Evolutionary conservation across 2,329 filamentous ascomycete species (phyloP), one percentile per base, ranked within the genome.

Genomic region (Colletotrichum tamarilloi): DNA sequence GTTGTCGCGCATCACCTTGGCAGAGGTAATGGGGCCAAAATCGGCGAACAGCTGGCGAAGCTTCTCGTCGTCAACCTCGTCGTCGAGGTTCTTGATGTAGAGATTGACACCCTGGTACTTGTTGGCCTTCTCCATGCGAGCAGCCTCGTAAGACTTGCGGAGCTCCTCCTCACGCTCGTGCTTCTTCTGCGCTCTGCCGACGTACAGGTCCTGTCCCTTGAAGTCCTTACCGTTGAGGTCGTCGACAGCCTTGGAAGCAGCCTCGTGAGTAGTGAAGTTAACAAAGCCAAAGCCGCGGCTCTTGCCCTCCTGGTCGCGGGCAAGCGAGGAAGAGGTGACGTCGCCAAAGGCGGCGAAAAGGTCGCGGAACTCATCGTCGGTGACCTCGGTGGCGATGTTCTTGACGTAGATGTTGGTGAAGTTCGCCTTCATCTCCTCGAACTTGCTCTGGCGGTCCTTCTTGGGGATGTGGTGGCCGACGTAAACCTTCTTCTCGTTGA

Each of bases 401-500:
- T 99, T 99, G 88, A 99, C 94, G 87, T 99, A 99, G 85, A 99
- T 92, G 85, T 99, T 99, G 89, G 97, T 99, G 91, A 97, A 99
- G 90, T 99, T 99, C 85, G 97, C 97, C 93, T 99, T 99, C 96
- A 99, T 99, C 90, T 99, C 97, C 89, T 99, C 97, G 80, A 98
- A 98, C 89, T 99, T 99, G 94, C 95, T 98, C 91, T 98, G 97
- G 80, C 97, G 96, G 83, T 99, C 97, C 91, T 98, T 98, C 93
- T 98, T 98, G 84, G 97, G 95, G 81, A 99, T 98, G 87, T 99
- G 97, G 87, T 98, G 96, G 77, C 97, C 97, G 79, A 99, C 97
- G 80, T 97, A 99, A 77, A 99, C 97, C 91, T 99, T 99, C 93
- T 99, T 99, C 91, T 99, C 97, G 88, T 99, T 99, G 83, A 99